These are phyloP conservation scores for Fusarium napiforme DNA, from an alignment of 2,329 filamentous ascomycete genomes.

Conservation along the genomic window DNA sequence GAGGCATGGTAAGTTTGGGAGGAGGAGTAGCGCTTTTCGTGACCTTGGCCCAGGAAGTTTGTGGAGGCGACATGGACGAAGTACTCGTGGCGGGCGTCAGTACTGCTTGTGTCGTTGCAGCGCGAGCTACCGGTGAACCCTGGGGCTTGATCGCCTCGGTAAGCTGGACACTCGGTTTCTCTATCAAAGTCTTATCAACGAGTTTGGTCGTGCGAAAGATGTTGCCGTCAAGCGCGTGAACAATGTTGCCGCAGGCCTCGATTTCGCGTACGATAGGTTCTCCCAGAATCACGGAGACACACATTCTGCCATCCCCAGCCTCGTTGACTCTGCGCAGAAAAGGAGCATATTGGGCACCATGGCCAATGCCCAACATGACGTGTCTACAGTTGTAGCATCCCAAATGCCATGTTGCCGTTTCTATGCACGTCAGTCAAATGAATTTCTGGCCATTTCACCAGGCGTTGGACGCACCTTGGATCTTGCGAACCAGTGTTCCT, in stretches of 20 bases:
- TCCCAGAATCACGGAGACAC: conserved; percentile 66
- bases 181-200: conserved; percentile 46
- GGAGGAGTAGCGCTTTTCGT: conserved; percentile 56
- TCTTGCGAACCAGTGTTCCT: conserved; percentile 68
- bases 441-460: not conserved
- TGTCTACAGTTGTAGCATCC: conserved; percentile 71
- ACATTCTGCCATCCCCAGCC: conserved; percentile 54
- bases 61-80: conserved; percentile 37
- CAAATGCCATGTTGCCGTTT: conserved; percentile 66
- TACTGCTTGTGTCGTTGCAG: conserved; percentile 23
- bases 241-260: conserved; percentile 56
- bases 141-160: conserved; percentile 6
- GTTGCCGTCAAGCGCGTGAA: conserved; percentile 56
- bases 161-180: not conserved
- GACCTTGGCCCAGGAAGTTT: conserved; percentile 50
- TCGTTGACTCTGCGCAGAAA: conserved; percentile 66
- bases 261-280: conserved; percentile 63
- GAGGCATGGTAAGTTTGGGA: conserved; percentile 53
- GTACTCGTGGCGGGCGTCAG: conserved; percentile 43
- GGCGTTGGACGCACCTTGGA: conserved; percentile 60
- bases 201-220: conserved; percentile 68
- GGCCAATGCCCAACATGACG: conserved; percentile 69
- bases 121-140: conserved; percentile 16
- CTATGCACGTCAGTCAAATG: conserved; percentile 47
- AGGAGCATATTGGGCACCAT: conserved; percentile 69